A percentile compares a stretch with the other conserved stretches of the same genome.
Conservation (phyloP, 2,329 filamentous ascomycete species). For the Exophiala sp. region DNA sequence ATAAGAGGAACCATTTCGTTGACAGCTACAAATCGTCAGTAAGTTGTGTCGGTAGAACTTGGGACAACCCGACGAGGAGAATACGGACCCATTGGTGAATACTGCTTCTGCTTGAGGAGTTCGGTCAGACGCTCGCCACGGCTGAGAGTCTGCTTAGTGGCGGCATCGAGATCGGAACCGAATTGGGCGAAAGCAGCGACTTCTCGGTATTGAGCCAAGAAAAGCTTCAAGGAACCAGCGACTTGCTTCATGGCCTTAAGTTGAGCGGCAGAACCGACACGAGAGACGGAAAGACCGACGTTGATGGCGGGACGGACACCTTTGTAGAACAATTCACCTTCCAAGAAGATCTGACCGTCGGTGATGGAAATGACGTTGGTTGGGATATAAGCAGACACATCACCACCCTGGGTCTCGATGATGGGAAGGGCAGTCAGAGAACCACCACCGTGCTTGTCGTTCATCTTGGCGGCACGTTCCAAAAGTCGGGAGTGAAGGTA, state of each 20-base stretch:
- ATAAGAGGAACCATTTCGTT: constrained; percentile 99
- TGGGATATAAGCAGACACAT: constrained; percentile 99
- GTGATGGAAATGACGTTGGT: constrained; percentile 99
- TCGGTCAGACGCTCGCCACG: constrained; percentile 99
- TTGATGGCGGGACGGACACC: constrained; percentile 99
- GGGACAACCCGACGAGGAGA: too few relatives aligned
- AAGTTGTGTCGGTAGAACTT: too few relatives aligned
- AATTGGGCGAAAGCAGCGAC: constrained; percentile 99
- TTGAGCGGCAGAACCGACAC: constrained; percentile 99
- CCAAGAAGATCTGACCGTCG: constrained; percentile 99
- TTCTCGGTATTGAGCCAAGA: constrained; percentile 99
- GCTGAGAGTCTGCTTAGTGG: constrained; percentile 96
- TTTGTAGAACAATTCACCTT: constrained; percentile 99
- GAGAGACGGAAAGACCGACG: constrained; percentile 99
- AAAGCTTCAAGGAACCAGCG: constrained; percentile 98
- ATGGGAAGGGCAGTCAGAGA: constrained; percentile 95
- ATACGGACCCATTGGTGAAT: constrained; percentile 70
- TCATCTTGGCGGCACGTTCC: constrained; percentile 99
- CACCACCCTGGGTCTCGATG: constrained; percentile 99
- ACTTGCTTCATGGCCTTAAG: constrained; percentile 99
- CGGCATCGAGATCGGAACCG: constrained; percentile 98
- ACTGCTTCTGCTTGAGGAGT: constrained; percentile 99
- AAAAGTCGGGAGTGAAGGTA: constrained; percentile 99
- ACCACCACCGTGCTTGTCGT: constrained; percentile 87
- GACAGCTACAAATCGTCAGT: constrained; percentile 54